Conservation (phyloP, 2,329 filamentous ascomycete genomes). For the Corinectria fuckeliana region DNA sequence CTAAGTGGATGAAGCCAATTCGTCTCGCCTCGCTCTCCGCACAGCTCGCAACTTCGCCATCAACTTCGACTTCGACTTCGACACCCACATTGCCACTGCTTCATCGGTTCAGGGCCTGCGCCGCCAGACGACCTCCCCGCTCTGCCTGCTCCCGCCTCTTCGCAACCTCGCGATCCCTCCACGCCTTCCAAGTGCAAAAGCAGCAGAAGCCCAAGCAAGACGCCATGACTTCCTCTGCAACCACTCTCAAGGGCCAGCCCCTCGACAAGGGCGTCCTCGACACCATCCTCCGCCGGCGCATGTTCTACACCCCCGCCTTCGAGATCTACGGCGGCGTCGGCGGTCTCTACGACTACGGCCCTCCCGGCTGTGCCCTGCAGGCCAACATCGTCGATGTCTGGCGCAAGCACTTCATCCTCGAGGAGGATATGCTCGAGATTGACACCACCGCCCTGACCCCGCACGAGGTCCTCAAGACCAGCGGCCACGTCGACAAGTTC, state of each 20-base stretch:
- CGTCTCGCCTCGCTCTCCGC: conserved; percentile 27
- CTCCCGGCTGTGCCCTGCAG: conserved; percentile 84
- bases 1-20: conserved; percentile 40
- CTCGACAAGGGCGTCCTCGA: conserved; percentile 85
- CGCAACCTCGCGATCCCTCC: conserved; percentile 39
- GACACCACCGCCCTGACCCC: conserved; percentile 95
- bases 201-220: conserved; percentile 34
- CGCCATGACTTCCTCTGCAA: conserved; percentile 61
- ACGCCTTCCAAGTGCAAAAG: conserved; percentile 39
- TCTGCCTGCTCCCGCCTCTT: conserved; percentile 37
- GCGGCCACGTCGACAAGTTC: conserved; percentile 97
- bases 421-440: conserved; percentile 95
- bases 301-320: conserved; percentile 95
- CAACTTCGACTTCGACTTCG: conserved; percentile 7
- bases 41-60: conserved; percentile 20
- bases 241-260: conserved; percentile 87
- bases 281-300: conserved; percentile 81
- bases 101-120: conserved; percentile 33
- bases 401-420: conserved; percentile 91
- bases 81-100: conserved; percentile 26
- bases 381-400: conserved; percentile 87
- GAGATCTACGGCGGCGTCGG: conserved; percentile 92
- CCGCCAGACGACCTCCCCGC: conserved; percentile 32
- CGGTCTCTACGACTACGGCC: conserved; percentile 93
- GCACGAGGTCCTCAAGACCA: conserved; percentile 91